A percentile compares a stretch with the other conserved stretches of the same genome.
phyloP scores from a whole-genome alignment of 1,284 basidiomycete genomes.

The Stygiomarasmius scandens region DNA sequence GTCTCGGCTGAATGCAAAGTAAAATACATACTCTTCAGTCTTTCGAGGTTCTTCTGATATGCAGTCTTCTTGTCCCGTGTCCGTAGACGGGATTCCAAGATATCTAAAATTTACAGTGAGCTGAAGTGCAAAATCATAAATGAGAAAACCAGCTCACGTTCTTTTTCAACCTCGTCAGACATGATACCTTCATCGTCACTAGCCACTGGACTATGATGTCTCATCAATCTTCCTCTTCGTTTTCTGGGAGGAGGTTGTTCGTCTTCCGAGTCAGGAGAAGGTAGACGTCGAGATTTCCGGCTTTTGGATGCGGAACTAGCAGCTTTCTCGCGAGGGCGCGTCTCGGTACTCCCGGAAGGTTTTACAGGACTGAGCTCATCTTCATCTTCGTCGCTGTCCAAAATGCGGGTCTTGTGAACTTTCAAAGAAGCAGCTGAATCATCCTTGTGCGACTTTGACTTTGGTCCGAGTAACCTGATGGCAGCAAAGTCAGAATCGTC shows the following conservation, averaged over 20 bases:
- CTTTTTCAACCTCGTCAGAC: slow-evolving; percentile 58
- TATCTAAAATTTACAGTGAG: slow-evolving; percentile 44
- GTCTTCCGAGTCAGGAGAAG: slow-evolving; percentile 10
- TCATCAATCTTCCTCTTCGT: slow-evolving; percentile 48
- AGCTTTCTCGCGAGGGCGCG: slow-evolving; percentile 14
- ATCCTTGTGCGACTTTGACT: slow-evolving; percentile 31
- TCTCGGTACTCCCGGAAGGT: not conserved
- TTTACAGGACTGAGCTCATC: not conserved
- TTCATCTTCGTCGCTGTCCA: slow-evolving; percentile 28
- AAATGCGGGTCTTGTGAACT: slow-evolving; percentile 24
- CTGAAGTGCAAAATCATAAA: not conserved
- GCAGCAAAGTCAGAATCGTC: slow-evolving; percentile 48
- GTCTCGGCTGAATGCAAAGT: slow-evolving; percentile 16
- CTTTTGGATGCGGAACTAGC: slow-evolving; percentile 15
- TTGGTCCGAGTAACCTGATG: slow-evolving; percentile 48
- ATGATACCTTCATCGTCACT: slow-evolving; percentile 49
- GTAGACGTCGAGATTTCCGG: not conserved
- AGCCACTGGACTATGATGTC: slow-evolving; percentile 48
- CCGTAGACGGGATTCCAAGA: slow-evolving; percentile 66
- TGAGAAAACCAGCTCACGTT: slow-evolving; percentile 42
- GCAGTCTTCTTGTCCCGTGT: slow-evolving; percentile 57
- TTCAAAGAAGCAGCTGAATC: slow-evolving; percentile 35
- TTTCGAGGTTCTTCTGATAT: slow-evolving; percentile 68
- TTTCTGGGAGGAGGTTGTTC: slow-evolving; percentile 28
- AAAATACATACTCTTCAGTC: slow-evolving; percentile 51